These are phyloP conservation scores for Aschersonia sp. DNA, from an alignment of 2,329 filamentous ascomycete genomes.

Conservation along the genomic window DNA sequence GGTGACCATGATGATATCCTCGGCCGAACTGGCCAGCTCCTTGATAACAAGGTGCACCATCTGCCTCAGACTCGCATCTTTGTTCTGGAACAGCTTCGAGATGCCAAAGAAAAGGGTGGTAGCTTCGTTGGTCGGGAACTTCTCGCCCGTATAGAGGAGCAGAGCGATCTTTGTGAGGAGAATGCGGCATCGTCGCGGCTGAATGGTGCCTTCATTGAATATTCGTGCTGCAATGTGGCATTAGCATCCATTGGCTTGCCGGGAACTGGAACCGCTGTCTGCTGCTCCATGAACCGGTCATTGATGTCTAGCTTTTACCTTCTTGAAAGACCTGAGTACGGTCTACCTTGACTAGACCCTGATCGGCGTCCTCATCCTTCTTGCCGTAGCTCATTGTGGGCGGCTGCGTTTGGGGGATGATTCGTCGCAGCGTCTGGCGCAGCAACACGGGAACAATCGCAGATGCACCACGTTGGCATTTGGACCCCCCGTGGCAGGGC, in stretches of 20 bases:
- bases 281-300: background rate
- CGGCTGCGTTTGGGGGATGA: slow-evolving; percentile 17
- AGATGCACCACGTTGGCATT: slow-evolving; percentile 25
- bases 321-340: slow-evolving; percentile 97
- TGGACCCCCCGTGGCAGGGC: background rate
- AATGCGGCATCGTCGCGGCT: slow-evolving; percentile 92
- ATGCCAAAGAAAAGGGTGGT: slow-evolving; percentile 98
- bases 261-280: background rate
- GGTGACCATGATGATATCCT: slow-evolving; percentile 99
- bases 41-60: slow-evolving; percentile 99
- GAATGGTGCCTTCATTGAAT: slow-evolving; percentile 96
- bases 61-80: slow-evolving; percentile 92
- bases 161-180: slow-evolving; percentile 95
- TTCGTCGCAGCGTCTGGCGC: slow-evolving; percentile 1
- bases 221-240: slow-evolving; percentile 54
- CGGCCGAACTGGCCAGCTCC: slow-evolving; percentile 86
- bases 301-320: slow-evolving; percentile 41
- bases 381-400: slow-evolving; percentile 89
- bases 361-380: slow-evolving; percentile 96
- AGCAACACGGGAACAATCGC: background rate
- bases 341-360: slow-evolving; percentile 90
- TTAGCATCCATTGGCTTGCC: background rate
- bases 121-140: slow-evolving; percentile 92
- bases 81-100: slow-evolving; percentile 98
- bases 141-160: slow-evolving; percentile 91